Evolutionary conservation across 2,329 filamentous ascomycete species (phyloP), one percentile per base, ranked within the genome.

Genomic region (Biscogniauxia marginata): DNA sequence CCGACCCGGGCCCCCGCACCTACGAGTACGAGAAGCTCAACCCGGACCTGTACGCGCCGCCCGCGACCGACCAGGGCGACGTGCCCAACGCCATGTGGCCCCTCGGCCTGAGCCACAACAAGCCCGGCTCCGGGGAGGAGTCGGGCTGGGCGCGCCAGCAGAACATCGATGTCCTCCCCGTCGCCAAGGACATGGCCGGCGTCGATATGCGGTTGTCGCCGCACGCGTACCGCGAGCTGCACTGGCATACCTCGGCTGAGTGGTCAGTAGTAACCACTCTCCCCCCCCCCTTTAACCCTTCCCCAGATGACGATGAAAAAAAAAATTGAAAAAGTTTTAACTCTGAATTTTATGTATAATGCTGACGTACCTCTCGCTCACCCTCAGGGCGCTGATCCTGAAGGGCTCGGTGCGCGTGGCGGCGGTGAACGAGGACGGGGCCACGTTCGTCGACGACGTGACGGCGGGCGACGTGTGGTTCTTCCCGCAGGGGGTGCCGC

Each of bases 181-280:
- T 65, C 0, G 74, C 80, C 6, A 79, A 70, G 3, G 71, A 68
- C 13, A 84, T 85, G 79, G 82, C 83, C 0, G 82, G 81, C 46
- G 83, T 85, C 0, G 78, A 85, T 60, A 85, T 85, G 83, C 76
- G 81, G 44, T 74, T 85, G 1, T 77, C 75, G n/a, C 76, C 81
- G 0, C 71, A 81, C 22, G 83, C 79, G 0, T 86, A 86, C 58
- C 79, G 85, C 19, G 84, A 88, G 66, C 71, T 88, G 20, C 85
- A 88, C 61, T 88, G 82, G 82, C 83, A 85, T 61, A 81, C 77
- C 39, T 76, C 79, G 13, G 64, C 59, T 46, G 66, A 69, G 54
- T 69, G 66, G 66, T 68, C 16, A 57, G 60, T 52, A 3, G 7
- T 21, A 3, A n/a, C 23, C 1, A 13, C 23, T 2, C 22, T 20